A percentile compares a stretch with the other conserved stretches of the same genome.
These are phyloP conservation scores for Torulaspora delbrueckii DNA, from an alignment of 805 yeast genomes.

Conservation along the genomic window DNA sequence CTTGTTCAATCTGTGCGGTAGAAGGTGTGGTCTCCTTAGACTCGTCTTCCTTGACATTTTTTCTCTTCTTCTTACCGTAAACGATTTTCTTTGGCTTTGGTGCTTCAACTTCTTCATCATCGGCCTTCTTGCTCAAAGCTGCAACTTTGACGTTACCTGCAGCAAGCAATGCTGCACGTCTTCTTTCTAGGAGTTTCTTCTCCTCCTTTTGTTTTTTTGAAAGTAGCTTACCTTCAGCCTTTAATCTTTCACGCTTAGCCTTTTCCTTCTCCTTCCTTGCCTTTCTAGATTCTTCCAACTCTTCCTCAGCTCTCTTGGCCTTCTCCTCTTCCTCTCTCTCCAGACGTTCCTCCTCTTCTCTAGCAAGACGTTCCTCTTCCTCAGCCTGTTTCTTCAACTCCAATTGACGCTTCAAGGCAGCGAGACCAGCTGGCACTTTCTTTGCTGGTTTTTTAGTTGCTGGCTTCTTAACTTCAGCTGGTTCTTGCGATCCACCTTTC, in stretches of 20 bases:
- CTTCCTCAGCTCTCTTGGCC: slow-evolving; percentile 40
- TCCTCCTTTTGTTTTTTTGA: slow-evolving; percentile 96
- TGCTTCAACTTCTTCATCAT: slow-evolving; percentile 17
- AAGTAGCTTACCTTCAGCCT: slow-evolving; percentile 91
- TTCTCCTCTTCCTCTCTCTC: slow-evolving; percentile 48
- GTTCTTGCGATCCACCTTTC: slow-evolving; percentile 32
- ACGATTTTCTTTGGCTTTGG: slow-evolving; percentile 62
- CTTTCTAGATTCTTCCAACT: slow-evolving; percentile 52
- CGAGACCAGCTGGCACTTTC: slow-evolving; percentile 85
- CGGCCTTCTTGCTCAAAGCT: slow-evolving; percentile 49
- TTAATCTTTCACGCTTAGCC: slow-evolving; percentile 81
- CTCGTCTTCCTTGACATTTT: slow-evolving; percentile 30
- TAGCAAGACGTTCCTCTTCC: slow-evolving; percentile 69
- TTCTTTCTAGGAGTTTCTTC: slow-evolving; percentile 76
- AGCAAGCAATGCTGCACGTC: slow-evolving; percentile 78
- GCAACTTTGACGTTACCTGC: slow-evolving; percentile 69
- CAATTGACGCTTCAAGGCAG: slow-evolving; percentile 84
- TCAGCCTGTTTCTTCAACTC: slow-evolving; percentile 84
- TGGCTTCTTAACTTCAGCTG: slow-evolving; percentile 34
- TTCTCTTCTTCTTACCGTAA: slow-evolving; percentile 68
- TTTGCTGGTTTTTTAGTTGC: slow-evolving; percentile 52
- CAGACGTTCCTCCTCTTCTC: slow-evolving; percentile 65
- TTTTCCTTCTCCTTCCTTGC: slow-evolving; percentile 84
- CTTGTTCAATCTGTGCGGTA: slow-evolving; percentile 21
- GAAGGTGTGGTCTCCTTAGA: slow-evolving; percentile 27